A percentile compares a stretch with the other conserved stretches of the same genome.
These are phyloP conservation scores for Phytophthora foliorum DNA, from an alignment of 352 stramenopile species.

Conservation along the genomic window DNA sequence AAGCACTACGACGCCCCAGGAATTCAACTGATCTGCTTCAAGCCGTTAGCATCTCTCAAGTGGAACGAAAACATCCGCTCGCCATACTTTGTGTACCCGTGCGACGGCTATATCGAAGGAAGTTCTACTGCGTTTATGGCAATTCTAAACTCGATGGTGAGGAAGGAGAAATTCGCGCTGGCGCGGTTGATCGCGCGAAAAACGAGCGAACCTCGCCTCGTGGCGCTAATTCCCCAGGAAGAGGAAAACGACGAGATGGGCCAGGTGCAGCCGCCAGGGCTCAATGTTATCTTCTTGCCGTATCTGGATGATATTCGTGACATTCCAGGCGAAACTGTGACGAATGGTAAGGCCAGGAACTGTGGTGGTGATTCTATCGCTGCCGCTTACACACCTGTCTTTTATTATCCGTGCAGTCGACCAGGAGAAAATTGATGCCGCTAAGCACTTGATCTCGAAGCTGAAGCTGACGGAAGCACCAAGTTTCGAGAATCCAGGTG, in stretches of 20 bases:
- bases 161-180: conserved; percentile 72
- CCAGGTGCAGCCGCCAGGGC: conserved; percentile 81
- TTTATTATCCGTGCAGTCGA: conserved; percentile 36
- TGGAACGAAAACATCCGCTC: conserved; percentile 79
- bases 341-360: conserved; percentile 38
- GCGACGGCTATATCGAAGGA: conserved; percentile 81
- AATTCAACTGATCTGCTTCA: conserved; percentile 87
- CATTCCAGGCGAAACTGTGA: conserved; percentile 51
- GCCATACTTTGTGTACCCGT: conserved; percentile 87
- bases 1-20: conserved; percentile 83
- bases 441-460: conserved; percentile 75
- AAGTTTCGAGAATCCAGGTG: conserved; percentile 87
- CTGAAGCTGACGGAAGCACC: conserved; percentile 78
- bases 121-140: conserved; percentile 78
- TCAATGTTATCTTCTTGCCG: conserved; percentile 82
- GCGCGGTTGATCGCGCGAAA: conserved; percentile 78
- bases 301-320: conserved; percentile 88
- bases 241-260: conserved; percentile 81
- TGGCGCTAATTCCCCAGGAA: conserved; percentile 81
- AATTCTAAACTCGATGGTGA: conserved; percentile 72
- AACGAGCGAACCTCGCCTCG: conserved; percentile 79
- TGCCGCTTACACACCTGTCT: conserved; percentile 11
- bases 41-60: conserved; percentile 62
- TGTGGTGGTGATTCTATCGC: background rate
- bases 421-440: conserved; percentile 67